Base-by-base conservation (phyloP, 2,329 filamentous ascomycete species). In the Aspergillus puulaauensis region DNA sequence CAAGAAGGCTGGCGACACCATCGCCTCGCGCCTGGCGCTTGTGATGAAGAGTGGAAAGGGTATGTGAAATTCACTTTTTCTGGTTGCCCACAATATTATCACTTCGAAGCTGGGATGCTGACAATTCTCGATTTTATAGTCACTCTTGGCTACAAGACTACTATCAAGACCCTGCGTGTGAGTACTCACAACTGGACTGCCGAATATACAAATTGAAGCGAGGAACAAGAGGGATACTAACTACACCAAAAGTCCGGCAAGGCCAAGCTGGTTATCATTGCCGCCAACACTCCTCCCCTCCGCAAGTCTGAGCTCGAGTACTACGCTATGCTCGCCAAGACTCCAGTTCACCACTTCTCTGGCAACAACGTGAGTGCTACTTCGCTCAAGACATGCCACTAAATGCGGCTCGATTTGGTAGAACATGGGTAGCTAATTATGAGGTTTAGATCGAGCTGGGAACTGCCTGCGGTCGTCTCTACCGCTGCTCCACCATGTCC, bases 391-490 rank as follows among this genome's bases (percentile, higher is more conserved):
- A n/a, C 15, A 9, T 15, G 7, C 45, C 4, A 19, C 19, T 21
- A 37, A 44, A n/a, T 35, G 27, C 39, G 23, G 27, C 21, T 27
- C 15, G 15, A 19, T 64, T 62, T 61, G 59, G 59, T 58, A 62
- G 64, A 66, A 48, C 35, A 24, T 27, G 23, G 58, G 61, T 78
- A 68, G 85, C 86, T 88, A 82, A 89, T 84, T 74, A 71, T 64
- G 75, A 61, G 70, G 63, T 48, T 40, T 75, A 98, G 93, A 97
- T 98, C 77, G 95, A 98, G 84, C 86, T 99, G 69, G 95, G 95
- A 75, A 98, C 93, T 76, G 93, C 92, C 71, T 97, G 93, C 83
- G 95, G 95, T 85, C 98, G 98, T 86, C 90, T 99, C 77, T 99
- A 96, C 90, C 87, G 92, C 72, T 96, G 91, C 88, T 93, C 91